phyloP scores from a whole-genome alignment of 192 early-diverging fungal genomes.

The Backusella circina region DNA sequence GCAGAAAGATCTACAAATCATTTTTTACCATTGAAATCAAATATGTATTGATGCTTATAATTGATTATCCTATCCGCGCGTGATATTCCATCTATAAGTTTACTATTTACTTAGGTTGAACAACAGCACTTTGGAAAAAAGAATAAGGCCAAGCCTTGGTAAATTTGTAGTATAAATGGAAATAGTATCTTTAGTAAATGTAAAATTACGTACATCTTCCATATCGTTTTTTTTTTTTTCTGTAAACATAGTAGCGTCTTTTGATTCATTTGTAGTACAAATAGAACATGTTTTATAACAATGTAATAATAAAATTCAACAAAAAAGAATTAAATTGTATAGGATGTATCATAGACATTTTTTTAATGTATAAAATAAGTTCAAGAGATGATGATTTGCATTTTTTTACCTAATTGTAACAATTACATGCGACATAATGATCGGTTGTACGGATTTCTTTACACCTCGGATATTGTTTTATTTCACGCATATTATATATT shows the following conservation, averaged over 20 bases:
- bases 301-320: background rate
- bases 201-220: background rate
- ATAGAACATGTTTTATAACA: background rate
- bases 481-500: background rate
- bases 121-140: background rate
- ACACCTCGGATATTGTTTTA: background rate
- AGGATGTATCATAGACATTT: background rate
- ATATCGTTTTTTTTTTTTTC: background rate
- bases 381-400: background rate
- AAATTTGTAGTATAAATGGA: background rate
- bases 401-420: background rate
- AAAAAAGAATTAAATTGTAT: background rate
- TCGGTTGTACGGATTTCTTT: background rate
- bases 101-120: background rate
- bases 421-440: background rate
- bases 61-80: background rate
- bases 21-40: background rate
- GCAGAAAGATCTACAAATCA: background rate
- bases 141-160: background rate
- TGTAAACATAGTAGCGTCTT: background rate
- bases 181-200: background rate
- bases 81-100: background rate
- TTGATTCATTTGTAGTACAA: background rate
- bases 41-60: background rate
- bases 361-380: background rate